These are phyloP conservation scores for Oryza longistaminata DNA, from an alignment of 176 grass and related monocot species.

Conservation along the genomic window DNA sequence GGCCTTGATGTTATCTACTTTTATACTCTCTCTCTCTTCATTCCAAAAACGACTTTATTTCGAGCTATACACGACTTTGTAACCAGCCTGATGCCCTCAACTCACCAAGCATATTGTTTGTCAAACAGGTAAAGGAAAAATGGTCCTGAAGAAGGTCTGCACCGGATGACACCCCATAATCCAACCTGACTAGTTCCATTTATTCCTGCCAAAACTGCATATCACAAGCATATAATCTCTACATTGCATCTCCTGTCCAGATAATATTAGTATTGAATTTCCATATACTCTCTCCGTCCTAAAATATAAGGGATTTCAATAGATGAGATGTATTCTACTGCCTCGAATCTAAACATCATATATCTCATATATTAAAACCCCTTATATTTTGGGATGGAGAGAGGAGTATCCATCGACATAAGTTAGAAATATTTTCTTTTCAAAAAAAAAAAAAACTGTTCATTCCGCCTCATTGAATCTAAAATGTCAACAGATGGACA, in stretches of 20 bases:
- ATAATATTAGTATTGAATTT: neutral
- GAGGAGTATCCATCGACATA: neutral
- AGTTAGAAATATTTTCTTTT: neutral
- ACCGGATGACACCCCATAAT: neutral
- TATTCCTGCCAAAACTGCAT: no score
- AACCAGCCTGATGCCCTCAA: no score
- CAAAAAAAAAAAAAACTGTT: neutral
- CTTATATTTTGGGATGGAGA: no score
- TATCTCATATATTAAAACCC: no score
- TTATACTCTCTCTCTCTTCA: no score
- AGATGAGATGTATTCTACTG: no score
- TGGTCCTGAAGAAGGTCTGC: slow-evolving; percentile 25
- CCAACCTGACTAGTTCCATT: neutral
- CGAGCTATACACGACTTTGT: no score
- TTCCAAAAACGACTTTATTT: no score
- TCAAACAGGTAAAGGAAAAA: slow-evolving; percentile 28
- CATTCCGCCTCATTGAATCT: neutral
- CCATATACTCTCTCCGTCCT: neutral
- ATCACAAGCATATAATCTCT: neutral
- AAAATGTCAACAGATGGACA: slow-evolving; percentile 12
- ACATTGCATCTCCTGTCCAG: neutral
- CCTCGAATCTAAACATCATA: no score
- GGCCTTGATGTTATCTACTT: neutral
- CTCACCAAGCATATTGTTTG: neutral
- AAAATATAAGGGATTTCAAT: no score